Base-by-base conservation (phyloP, 1,139 yeast genomes). In the Suhomyces guaymorum region DNA sequence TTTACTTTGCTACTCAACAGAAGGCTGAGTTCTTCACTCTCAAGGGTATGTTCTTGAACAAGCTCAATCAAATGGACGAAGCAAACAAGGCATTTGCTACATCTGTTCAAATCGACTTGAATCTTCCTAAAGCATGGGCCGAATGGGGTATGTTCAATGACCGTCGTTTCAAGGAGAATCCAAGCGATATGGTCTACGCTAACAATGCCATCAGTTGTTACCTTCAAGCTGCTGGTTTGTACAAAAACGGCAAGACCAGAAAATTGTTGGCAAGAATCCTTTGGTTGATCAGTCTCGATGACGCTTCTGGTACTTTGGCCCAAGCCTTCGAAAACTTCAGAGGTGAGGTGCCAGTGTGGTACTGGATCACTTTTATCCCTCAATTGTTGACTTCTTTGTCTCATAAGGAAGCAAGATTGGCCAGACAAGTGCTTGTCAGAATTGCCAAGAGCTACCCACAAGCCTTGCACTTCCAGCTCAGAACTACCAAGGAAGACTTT, bases 141-240 rank as follows among this genome's bases (percentile, higher is more conserved):
- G 97, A 94, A 59, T 94, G 98, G 98, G 99, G 98, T 42, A 80
- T 80, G 56, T 94, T 89, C 64, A 92, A 89, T 55, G 98, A 94
- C 49, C 78, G 83, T 30, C 70, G 96, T 32, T 82, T 88, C 59
- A 86, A 87, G 49, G 96, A 88, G 48, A 82, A 82, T 46, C 92
- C 95, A 1, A 78, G 72, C 33, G 95, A 88, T 51, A 79, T 87
- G 66, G 80, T 80, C 17, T 85, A 81, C 59, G 98, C 97, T 10
- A 83, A 89, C 46, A 89, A 90, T 57, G 97, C 99, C 2, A 82
- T 94, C 32, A 84, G 95, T 53, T 94, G 98, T 59, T 94, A 90
- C 59, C 71, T 94, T 48, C 98, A 92, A 59, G 98, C 99, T 15
- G 97, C 98, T 13, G 97, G 97, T 2, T 67, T 92, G 36, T 92